A percentile compares a stretch with the other conserved stretches of the same genome.
phyloP scores from a whole-genome alignment of 768 basidiomycete genomes.

The Chiua virens region DNA sequence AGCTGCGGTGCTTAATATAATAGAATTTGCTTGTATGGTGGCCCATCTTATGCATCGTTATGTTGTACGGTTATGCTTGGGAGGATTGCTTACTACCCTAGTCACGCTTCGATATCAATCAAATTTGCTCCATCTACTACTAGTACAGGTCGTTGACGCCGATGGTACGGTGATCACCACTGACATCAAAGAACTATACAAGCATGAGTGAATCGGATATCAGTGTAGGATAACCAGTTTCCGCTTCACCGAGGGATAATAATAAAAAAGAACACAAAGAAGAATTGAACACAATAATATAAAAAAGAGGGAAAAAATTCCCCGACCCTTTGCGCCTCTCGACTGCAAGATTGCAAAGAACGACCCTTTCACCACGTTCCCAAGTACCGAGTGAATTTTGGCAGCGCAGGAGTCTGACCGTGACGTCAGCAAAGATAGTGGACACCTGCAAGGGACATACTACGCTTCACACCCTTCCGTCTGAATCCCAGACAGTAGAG shows the following conservation, averaged over 20 bases:
- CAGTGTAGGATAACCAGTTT: too few species aligned
- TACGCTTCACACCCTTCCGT: not conserved
- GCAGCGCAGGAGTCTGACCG: slow-evolving; percentile 9
- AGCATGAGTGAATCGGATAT: too few species aligned
- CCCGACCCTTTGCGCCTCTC: not conserved
- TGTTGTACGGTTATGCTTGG: slow-evolving; percentile 25
- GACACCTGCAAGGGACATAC: not conserved
- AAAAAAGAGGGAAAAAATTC: too few species aligned
- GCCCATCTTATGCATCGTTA: slow-evolving; percentile 1
- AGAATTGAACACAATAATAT: too few species aligned
- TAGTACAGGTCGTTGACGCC: not conserved
- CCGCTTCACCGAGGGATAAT: too few species aligned
- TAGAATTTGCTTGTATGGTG: slow-evolving; percentile 6
- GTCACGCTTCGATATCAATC: not conserved
- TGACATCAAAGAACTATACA: too few species aligned
- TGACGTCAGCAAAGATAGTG: not conserved
- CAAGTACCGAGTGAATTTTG: slow-evolving; percentile 11
- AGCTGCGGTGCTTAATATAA: too few species aligned
- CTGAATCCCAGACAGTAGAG: slow-evolving; percentile 1
- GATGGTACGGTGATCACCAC: too few species aligned
- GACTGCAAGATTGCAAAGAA: slow-evolving; percentile 11
- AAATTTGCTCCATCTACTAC: not conserved
- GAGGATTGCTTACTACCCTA: slow-evolving; percentile 16
- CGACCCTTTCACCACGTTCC: slow-evolving; percentile 10
- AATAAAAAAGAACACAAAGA: too few species aligned